Evolutionary conservation across 2,329 filamentous ascomycete species (phyloP).

Genomic region (Drechmeria coniospora): DNA sequence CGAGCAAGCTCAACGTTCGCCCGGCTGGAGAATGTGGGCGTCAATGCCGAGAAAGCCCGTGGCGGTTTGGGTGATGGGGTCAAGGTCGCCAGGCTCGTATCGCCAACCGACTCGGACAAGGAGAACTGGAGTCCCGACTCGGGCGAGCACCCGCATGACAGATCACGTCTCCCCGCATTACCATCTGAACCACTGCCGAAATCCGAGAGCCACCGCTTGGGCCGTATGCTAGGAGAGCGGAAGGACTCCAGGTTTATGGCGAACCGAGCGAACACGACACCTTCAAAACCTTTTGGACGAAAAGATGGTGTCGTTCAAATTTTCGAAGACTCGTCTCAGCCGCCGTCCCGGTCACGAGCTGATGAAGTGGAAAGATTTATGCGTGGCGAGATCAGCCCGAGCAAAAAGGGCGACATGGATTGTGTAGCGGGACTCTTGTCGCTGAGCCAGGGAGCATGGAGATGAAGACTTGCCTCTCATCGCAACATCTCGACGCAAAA

Average conservation of each 20-base stretch:
- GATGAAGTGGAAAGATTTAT: slow-evolving; percentile 64
- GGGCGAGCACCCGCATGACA: slow-evolving; percentile 22
- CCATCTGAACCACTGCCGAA: slow-evolving; percentile 16
- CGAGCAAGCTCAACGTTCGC: slow-evolving; percentile 47
- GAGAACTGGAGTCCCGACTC: slow-evolving; percentile 66
- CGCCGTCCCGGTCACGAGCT: slow-evolving; percentile 9
- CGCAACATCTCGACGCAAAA: too few relatives aligned
- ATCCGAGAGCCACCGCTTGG: slow-evolving; percentile 23
- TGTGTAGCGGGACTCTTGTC: slow-evolving; percentile 81
- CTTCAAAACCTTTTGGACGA: slow-evolving; percentile 16
- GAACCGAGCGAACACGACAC: slow-evolving; percentile 25
- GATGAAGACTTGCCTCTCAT: too few relatives aligned
- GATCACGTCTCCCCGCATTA: slow-evolving; percentile 18
- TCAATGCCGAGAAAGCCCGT: slow-evolving; percentile 11
- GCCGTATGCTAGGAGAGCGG: slow-evolving; percentile 25
- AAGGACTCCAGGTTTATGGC: slow-evolving; percentile 17
- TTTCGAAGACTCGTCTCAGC: slow-evolving; percentile 30
- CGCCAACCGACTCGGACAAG: slow-evolving; percentile 65
- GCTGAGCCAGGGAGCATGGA: slow-evolving; percentile 85
- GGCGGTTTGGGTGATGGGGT: slow-evolving; percentile 15
- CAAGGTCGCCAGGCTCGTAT: slow-evolving; percentile 24
- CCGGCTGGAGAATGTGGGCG: slow-evolving; percentile 33
- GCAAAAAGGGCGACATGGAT: slow-evolving; percentile 69
- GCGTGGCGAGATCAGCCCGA: slow-evolving; percentile 47
- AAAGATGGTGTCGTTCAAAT: slow-evolving; percentile 27